Evolutionary conservation across 495 filamentous ascomycete genomes (phyloP), one percentile per base, ranked within the genome.

Genomic region (Xanthoparmelia taractica): DNA sequence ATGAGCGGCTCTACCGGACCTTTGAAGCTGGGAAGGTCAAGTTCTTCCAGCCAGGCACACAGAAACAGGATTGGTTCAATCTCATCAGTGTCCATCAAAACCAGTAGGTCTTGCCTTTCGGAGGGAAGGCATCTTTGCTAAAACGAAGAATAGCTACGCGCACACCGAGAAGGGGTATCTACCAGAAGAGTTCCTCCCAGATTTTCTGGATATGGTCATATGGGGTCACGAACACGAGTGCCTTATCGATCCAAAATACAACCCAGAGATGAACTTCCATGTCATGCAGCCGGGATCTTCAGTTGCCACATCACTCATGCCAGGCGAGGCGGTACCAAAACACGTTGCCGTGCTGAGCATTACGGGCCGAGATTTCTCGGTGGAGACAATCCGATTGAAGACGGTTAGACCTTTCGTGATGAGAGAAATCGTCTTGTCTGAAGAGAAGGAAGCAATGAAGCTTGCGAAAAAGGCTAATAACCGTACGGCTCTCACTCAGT

Each of bases 211-310:
- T 71, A 77, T 99, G 20, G 85, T 97, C 0, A 78, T 99, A 54
- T 99, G 94, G 94, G 94, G 94, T 31, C 94, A 99, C 69, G 94
- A 99, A 73, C 94, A 99, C 69, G 95, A 99, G 75, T 97, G 93
- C 71, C 73, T 94, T 7, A 95, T 97, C 67, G 84, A 96, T 47
- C 94, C 94, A 1, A 69, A 74, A 15, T 79, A 82, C 31, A 97
- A 96, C 69, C 84, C 88, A 0, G 91, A 96, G 72, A 95, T 84
- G 63, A 86, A 86, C 12, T 97, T 97, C 67, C 85, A 92, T 69
- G 92, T 99, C 65, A 96, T 99, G 83, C 94, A 99, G 68, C 94
- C 94, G 1, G 94, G 94, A 6, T 97, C 95, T 0, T 97, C 94
- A 1, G 85, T 99, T 2, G 94, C 93, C 12, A 99, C 94, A 5